phyloP scores from a whole-genome alignment of 2,329 filamentous ascomycete genomes.

The Apiospora pterosperma region DNA sequence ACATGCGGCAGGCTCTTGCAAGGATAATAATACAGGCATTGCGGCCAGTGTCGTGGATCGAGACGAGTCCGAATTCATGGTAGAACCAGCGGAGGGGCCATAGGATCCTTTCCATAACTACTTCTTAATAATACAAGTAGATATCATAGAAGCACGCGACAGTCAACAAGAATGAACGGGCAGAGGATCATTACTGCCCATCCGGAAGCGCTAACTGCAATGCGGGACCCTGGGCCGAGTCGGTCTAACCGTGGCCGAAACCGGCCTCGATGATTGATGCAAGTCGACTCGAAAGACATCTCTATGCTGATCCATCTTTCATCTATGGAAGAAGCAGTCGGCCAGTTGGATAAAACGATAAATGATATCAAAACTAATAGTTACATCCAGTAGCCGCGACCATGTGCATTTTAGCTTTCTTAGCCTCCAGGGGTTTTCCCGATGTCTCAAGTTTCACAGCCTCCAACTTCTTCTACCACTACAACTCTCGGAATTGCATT shows the following conservation, averaged over 20 bases:
- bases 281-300: not conserved
- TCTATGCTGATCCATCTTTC: not conserved
- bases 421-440: not conserved
- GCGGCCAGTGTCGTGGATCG: slow-evolving; percentile 41
- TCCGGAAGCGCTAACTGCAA: not conserved
- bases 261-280: not conserved
- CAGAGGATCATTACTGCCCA: not conserved
- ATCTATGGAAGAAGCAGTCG: not conserved
- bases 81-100: slow-evolving; percentile 30
- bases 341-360: not conserved
- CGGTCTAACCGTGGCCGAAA: not conserved
- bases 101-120: slow-evolving; percentile 17
- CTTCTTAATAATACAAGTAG: not conserved
- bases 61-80: slow-evolving; percentile 45
- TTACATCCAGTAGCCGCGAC: not conserved
- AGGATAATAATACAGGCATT: slow-evolving; percentile 54
- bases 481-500: not conserved
- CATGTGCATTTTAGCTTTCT: not conserved
- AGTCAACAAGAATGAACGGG: not conserved
- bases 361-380: not conserved
- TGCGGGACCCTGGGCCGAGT: not conserved
- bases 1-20: slow-evolving; percentile 51
- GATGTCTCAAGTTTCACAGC: not conserved
- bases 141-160: not conserved
- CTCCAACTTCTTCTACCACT: not conserved